Evolutionary conservation across 352 stramenopile genomes (phyloP).

Genomic region (Pythium phragmitis): DNA sequence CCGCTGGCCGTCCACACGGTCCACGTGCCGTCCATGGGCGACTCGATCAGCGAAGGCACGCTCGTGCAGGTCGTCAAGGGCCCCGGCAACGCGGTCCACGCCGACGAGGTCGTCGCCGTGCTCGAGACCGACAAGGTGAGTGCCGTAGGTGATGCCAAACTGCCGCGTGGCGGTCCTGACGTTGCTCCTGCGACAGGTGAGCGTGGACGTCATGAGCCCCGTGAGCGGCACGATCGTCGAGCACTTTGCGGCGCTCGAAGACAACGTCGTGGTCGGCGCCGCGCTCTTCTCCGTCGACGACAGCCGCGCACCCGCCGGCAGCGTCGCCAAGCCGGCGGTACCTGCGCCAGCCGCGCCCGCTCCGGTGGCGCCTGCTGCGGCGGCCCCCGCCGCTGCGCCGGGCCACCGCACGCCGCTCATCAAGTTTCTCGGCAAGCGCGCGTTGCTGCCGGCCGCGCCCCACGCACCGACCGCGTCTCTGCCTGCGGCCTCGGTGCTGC

Average conservation of each 20-base stretch:
- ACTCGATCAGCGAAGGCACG: slow-evolving; percentile 98
- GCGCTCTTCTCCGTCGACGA: slow-evolving; percentile 94
- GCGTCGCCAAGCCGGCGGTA: slow-evolving; percentile 7
- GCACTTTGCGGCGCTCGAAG: slow-evolving; percentile 93
- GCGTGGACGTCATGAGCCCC: slow-evolving; percentile 89
- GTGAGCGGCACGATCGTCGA: slow-evolving; percentile 92
- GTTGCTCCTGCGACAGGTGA: slow-evolving; percentile 42
- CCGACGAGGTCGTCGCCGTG: slow-evolving; percentile 97
- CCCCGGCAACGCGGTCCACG: slow-evolving; percentile 90
- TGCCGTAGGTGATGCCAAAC: not conserved
- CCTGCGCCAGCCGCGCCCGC: slow-evolving; percentile 14
- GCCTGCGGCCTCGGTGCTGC: slow-evolving; percentile 19
- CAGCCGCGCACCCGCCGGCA: slow-evolving; percentile 37
- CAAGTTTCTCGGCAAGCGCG: slow-evolving; percentile 74
- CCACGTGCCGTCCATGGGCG: slow-evolving; percentile 88
- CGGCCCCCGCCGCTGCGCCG: slow-evolving; percentile 36
- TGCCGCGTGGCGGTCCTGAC: too few relatives aligned
- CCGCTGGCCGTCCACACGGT: slow-evolving; percentile 63
- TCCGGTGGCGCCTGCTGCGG: slow-evolving; percentile 8
- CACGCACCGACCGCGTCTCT: slow-evolving; percentile 29
- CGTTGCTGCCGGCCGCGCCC: slow-evolving; percentile 46
- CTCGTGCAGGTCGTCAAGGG: slow-evolving; percentile 95
- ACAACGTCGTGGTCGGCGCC: slow-evolving; percentile 95
- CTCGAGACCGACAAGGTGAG: slow-evolving; percentile 99
- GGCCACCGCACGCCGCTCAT: slow-evolving; percentile 59